Evolutionary conservation across 2,329 filamentous ascomycete species (phyloP).

Genomic region (Nannizziopsis arthrosporioides): DNA sequence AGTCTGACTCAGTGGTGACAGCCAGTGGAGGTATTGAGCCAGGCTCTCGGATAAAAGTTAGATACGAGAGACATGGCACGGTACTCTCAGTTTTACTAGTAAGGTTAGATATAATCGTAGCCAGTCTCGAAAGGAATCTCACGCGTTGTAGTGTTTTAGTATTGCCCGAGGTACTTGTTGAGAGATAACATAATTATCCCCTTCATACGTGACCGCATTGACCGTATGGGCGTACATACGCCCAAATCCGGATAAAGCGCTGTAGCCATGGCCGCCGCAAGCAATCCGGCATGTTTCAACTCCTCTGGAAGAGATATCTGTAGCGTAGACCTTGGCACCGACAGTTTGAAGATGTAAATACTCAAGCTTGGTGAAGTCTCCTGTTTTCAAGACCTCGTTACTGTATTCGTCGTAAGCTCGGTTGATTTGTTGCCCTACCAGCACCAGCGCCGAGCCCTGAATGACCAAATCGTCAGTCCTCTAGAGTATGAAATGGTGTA

Average conservation of each 20-base stretch:
- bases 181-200: slow-evolving; percentile 34
- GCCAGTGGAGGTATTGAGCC: slow-evolving; percentile 1
- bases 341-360: slow-evolving; percentile 20
- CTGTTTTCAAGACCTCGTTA: slow-evolving; percentile 15
- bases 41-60: slow-evolving; percentile 13
- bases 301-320: slow-evolving; percentile 16
- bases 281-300: slow-evolving; percentile 19
- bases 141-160: slow-evolving; percentile 19
- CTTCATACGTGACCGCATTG: slow-evolving; percentile 26
- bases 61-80: slow-evolving; percentile 17
- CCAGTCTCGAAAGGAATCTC: not conserved
- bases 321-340: slow-evolving; percentile 18
- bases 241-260: slow-evolving; percentile 24
- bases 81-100: slow-evolving; percentile 15
- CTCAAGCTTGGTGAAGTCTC: slow-evolving; percentile 17
- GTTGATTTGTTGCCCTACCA: slow-evolving; percentile 19
- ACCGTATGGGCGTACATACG: slow-evolving; percentile 22
- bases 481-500: not conserved
- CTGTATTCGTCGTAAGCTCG: slow-evolving; percentile 17
- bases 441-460: slow-evolving; percentile 15
- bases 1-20: slow-evolving; percentile 11
- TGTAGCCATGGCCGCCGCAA: slow-evolving; percentile 32
- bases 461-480: not conserved
- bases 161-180: slow-evolving; percentile 26
- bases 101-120: not conserved